A percentile compares a stretch with the other conserved stretches of the same genome.
These are phyloP conservation scores for Pseudoscleropodium purum DNA, from an alignment of 225 moss, liverwort and hornwort species.

Conservation along the genomic window DNA sequence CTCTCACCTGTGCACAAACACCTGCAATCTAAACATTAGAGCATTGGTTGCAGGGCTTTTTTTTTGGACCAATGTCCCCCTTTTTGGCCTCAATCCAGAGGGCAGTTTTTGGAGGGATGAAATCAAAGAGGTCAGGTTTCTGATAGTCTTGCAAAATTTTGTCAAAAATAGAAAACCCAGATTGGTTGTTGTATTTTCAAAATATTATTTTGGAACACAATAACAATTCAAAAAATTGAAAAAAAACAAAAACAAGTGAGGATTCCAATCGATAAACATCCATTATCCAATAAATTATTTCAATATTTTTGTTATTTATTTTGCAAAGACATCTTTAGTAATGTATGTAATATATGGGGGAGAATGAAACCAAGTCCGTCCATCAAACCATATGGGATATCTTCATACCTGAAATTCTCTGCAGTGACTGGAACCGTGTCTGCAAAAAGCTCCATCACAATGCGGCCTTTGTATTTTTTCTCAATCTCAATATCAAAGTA, in stretches of 20 bases:
- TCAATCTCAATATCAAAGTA: constrained; percentile 68
- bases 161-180: too few species aligned
- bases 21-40: not conserved
- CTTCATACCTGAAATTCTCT: constrained; percentile 52
- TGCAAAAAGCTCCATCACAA: constrained; percentile 60
- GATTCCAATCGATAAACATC: not conserved
- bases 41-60: too few species aligned
- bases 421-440: constrained; percentile 51
- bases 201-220: not conserved
- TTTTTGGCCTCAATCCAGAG: too few species aligned
- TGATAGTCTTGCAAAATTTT: too few species aligned
- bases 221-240: not conserved
- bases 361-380: not conserved
- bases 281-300: not conserved
- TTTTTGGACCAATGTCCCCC: too few species aligned
- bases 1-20: constrained; percentile 56
- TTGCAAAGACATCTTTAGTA: not conserved
- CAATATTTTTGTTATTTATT: not conserved
- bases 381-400: not conserved
- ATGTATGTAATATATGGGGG: not conserved
- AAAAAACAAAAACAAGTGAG: not conserved
- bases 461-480: constrained; percentile 23
- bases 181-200: not conserved
- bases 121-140: too few species aligned
- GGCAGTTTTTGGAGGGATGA: too few species aligned